Evolutionary conservation across 1,284 basidiomycete genomes (phyloP).

Genomic region (Microbotryomycetes sp.): DNA sequence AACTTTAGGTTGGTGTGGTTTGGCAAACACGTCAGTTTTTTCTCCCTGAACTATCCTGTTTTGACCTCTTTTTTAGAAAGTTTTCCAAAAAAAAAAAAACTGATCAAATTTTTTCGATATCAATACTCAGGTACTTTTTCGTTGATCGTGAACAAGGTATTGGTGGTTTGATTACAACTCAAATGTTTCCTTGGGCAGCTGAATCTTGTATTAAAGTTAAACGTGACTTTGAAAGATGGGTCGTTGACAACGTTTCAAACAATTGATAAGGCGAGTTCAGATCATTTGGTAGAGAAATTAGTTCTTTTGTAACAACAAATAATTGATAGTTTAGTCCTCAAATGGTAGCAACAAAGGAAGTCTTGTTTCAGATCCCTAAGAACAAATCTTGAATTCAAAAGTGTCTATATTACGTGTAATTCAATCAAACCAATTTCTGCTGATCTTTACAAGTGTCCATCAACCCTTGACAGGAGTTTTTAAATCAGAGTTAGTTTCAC

Average conservation of each 20-base stretch:
- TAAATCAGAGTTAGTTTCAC: too few species aligned
- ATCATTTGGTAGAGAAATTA: too few species aligned
- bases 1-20: neutral
- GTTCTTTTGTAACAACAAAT: too few species aligned
- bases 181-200: conserved; percentile 6
- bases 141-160: conserved; percentile 5
- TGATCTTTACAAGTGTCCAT: too few species aligned
- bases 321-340: too few species aligned
- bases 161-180: conserved; percentile 5
- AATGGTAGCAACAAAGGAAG: too few species aligned
- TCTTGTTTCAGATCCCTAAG: too few species aligned
- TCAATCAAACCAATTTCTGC: too few species aligned
- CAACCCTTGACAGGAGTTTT: too few species aligned
- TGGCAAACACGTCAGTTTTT: neutral
- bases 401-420: too few species aligned
- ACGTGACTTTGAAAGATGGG: conserved; percentile 2
- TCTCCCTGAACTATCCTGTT: neutral
- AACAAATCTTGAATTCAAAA: too few species aligned
- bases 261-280: too few species aligned
- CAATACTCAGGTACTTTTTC: conserved; percentile 10
- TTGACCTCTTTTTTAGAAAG: neutral
- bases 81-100: neutral
- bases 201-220: neutral
- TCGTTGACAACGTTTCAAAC: neutral
- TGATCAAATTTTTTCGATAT: neutral